Evolutionary conservation across 1,284 basidiomycete species (phyloP).

Genomic region (Pterulicium gracile): DNA sequence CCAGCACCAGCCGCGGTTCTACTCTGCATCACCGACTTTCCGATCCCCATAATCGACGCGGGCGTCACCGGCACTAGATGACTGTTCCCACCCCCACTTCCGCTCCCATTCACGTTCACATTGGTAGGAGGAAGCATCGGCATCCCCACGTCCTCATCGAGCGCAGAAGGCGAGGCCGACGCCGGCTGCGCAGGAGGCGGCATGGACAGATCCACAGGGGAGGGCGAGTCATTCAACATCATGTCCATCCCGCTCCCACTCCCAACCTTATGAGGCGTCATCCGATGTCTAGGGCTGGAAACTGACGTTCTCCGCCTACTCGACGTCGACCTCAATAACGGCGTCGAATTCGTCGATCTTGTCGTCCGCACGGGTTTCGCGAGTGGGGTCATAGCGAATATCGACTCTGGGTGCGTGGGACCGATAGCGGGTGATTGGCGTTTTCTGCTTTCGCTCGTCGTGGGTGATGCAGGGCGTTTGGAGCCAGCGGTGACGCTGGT

Average conservation of each 20-base stretch:
- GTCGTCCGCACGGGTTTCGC: constrained; percentile 14
- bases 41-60: constrained; percentile 80
- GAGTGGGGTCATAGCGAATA: constrained; percentile 8
- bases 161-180: no score
- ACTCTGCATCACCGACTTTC: no score
- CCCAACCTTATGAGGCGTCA: no score
- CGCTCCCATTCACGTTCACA: no score
- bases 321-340: constrained; percentile 35
- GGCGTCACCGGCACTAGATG: constrained; percentile 74
- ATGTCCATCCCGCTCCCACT: constrained; percentile 17
- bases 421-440: constrained; percentile 38
- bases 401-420: constrained; percentile 21
- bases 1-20: no score
- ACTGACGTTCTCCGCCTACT: constrained; percentile 13
- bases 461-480: constrained; percentile 31
- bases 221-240: constrained; percentile 51
- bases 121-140: constrained; percentile 7
- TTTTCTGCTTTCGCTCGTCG: constrained; percentile 35
- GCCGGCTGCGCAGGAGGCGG: constrained; percentile 54
- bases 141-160: constrained; percentile 8
- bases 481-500: constrained; percentile 18
- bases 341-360: constrained; percentile 53
- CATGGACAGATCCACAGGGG: constrained; percentile 77
- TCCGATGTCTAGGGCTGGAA: no score
- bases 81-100: no score